A percentile compares a stretch with the other conserved stretches of the same genome.
Evolutionary conservation across 2,329 filamentous ascomycete species (phyloP).

Genomic region (Cercospora sp.): DNA sequence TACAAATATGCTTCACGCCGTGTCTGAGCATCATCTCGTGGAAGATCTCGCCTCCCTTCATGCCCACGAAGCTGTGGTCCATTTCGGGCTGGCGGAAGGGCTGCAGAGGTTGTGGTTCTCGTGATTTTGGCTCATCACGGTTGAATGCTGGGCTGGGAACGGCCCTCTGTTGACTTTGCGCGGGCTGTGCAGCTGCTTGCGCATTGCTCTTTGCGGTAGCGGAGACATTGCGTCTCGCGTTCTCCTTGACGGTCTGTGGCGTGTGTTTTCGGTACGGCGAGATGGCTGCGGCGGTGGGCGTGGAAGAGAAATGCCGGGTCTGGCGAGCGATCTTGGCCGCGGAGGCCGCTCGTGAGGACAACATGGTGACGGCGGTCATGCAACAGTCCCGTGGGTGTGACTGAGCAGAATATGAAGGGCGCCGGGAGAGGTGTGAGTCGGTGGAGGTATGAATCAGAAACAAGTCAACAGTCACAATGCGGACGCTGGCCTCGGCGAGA

Average conservation of each 20-base stretch:
- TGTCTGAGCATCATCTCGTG: slow-evolving; percentile 98
- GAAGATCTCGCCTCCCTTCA: slow-evolving; percentile 94
- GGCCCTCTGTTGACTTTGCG: slow-evolving; percentile 42
- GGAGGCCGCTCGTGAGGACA: slow-evolving; percentile 38
- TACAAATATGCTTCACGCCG: slow-evolving; percentile 90
- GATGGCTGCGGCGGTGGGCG: slow-evolving; percentile 43
- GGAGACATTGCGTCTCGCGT: slow-evolving; percentile 39
- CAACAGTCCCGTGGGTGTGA: slow-evolving; percentile 7
- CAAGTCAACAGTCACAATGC: slow-evolving; percentile 3
- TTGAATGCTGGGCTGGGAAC: slow-evolving; percentile 54
- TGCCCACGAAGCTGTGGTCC: slow-evolving; percentile 76
- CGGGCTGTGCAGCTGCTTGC: slow-evolving; percentile 41
- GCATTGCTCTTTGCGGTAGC: slow-evolving; percentile 48
- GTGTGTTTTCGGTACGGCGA: slow-evolving; percentile 45
- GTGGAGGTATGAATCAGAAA: slow-evolving; percentile 2
- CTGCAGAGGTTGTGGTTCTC: slow-evolving; percentile 49
- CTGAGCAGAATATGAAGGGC: not conserved
- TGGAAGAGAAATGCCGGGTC: slow-evolving; percentile 48
- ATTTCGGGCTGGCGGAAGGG: slow-evolving; percentile 52
- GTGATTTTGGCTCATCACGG: slow-evolving; percentile 41
- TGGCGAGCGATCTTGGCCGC: slow-evolving; percentile 43
- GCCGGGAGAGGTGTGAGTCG: not conserved
- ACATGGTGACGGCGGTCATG: slow-evolving; percentile 34
- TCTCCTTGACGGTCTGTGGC: slow-evolving; percentile 19
- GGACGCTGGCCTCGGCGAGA: slow-evolving; percentile 4